Evolutionary conservation across 441 rosid species (phyloP), one percentile per base, ranked within the genome.

Genomic region (California macrophylla): DNA sequence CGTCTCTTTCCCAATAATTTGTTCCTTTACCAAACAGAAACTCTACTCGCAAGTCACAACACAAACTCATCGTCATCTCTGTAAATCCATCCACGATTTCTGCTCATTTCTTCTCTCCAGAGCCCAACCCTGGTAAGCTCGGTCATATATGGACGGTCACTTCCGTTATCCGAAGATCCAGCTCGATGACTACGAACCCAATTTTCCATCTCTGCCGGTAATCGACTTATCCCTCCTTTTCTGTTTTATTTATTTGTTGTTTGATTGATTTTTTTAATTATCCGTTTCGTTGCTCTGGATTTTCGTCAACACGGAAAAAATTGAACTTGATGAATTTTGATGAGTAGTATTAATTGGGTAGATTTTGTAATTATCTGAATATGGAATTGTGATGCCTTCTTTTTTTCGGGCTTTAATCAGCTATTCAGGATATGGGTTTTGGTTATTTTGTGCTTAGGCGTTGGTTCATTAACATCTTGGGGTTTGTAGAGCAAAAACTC

Each of bases 91-190:
- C 24, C 61, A 54, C 61, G 61, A 54, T 54, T 56, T 21, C 26
- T 56, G 4, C 50, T 15, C 1, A 34, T 30, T 2, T 45, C 56
- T 4, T n/a, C 56, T n/a, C 18, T 47, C 54, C 54, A 45, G 6
- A 12, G 54, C 20, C 20, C 2, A 47, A n/a, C 20, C 56, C 7
- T n/a, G 3, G 56, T 1, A 21, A 54, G 61, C 61, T 54, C 61
- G 3, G 5, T 56, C 25, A 21, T 29, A 70, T 28, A 77, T 74
- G 80, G 77, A 74, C 42, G 66, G 47, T 10, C 42, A 26, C 56
- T 15, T 64, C 18, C 54, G 38, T 3, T 74, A 77, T 54, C 80
- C 80, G 58, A 68, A 68, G 42, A 71, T 77, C 65, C 40, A 63
- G 54, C 69, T 68, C 12, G 70, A 67, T 21, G 77, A 71, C 23